A percentile compares a stretch with the other conserved stretches of the same genome.
Evolutionary conservation across 192 early-diverging fungal species (phyloP).

Genomic region (Coemansia sp.): DNA sequence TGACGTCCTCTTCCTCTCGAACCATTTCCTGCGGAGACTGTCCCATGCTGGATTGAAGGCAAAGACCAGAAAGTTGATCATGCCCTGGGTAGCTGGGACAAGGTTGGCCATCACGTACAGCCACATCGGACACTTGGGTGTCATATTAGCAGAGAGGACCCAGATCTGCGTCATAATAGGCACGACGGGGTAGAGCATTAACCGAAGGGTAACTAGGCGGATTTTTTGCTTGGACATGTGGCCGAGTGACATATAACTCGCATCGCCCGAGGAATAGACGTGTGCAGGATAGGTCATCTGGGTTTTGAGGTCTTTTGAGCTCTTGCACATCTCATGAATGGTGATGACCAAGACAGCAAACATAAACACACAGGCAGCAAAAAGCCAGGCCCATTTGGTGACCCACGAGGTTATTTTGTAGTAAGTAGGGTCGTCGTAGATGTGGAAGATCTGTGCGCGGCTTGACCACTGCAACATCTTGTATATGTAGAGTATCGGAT

Average conservation of each 20-base stretch:
- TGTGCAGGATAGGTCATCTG: neutral
- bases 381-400: slow-evolving; percentile 50
- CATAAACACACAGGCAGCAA: slow-evolving; percentile 20
- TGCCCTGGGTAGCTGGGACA: slow-evolving; percentile 42
- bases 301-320: neutral
- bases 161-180: slow-evolving; percentile 47
- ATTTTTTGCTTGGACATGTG: slow-evolving; percentile 9
- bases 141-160: slow-evolving; percentile 44
- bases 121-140: slow-evolving; percentile 37
- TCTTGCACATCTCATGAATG: neutral
- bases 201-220: slow-evolving; percentile 18
- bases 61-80: slow-evolving; percentile 42
- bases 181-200: slow-evolving; percentile 24
- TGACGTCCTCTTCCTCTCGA: neutral
- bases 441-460: slow-evolving; percentile 35
- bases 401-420: slow-evolving; percentile 38
- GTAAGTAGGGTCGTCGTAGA: slow-evolving; percentile 20
- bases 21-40: neutral
- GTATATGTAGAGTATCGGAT: slow-evolving; percentile 48
- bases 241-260: neutral
- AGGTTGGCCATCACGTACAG: slow-evolving; percentile 51
- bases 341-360: slow-evolving; percentile 5
- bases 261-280: neutral
- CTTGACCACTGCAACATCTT: slow-evolving; percentile 34
- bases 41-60: slow-evolving; percentile 33